Evolutionary conservation across 1,284 basidiomycete genomes (phyloP).

Genomic region (Kalmanozyma brasiliensis): DNA sequence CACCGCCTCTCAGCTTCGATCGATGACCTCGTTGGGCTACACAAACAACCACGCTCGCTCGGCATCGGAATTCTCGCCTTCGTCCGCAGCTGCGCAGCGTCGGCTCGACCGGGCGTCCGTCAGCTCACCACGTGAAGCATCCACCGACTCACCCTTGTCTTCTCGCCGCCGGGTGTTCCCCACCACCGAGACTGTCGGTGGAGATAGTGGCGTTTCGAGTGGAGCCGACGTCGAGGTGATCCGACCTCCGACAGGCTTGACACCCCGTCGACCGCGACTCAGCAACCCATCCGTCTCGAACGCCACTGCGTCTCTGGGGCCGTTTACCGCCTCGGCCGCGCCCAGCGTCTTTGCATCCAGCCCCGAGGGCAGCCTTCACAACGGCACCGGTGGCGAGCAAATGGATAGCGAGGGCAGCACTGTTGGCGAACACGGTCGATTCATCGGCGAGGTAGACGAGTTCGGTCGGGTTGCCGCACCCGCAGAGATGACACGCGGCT

Average conservation of each 20-base stretch:
- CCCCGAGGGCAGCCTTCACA: conserved; percentile 25
- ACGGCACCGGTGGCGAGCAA: conserved; percentile 13
- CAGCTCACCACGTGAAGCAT: conserved; percentile 5
- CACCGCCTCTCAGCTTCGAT: conserved; percentile 38
- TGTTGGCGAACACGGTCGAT: no score
- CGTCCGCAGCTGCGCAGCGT: conserved; percentile 25
- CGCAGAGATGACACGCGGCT: conserved; percentile 15
- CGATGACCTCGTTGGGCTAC: conserved; percentile 46
- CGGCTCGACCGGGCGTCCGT: conserved; percentile 14
- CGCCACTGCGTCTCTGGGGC: conserved; percentile 39
- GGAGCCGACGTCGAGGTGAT: background rate
- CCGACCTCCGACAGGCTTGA: conserved; percentile 23
- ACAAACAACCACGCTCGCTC: conserved; percentile 30
- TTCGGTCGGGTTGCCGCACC: conserved; percentile 5
- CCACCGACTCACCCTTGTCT: conserved; percentile 22
- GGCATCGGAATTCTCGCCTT: conserved; percentile 45
- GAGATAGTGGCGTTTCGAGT: background rate
- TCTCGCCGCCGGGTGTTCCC: conserved; percentile 24
- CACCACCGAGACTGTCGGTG: conserved; percentile 3
- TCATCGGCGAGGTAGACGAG: conserved; percentile 7
- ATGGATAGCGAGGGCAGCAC: conserved; percentile 33
- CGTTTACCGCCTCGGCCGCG: conserved; percentile 16
- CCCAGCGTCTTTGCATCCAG: conserved; percentile 25
- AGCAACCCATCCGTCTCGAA: conserved; percentile 54
- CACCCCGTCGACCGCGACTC: conserved; percentile 43